A percentile compares a stretch with the other conserved stretches of the same genome.
These are phyloP conservation scores for Pseudisothecium myosuroides DNA, from an alignment of 225 moss, liverwort and hornwort species.

Conservation along the genomic window DNA sequence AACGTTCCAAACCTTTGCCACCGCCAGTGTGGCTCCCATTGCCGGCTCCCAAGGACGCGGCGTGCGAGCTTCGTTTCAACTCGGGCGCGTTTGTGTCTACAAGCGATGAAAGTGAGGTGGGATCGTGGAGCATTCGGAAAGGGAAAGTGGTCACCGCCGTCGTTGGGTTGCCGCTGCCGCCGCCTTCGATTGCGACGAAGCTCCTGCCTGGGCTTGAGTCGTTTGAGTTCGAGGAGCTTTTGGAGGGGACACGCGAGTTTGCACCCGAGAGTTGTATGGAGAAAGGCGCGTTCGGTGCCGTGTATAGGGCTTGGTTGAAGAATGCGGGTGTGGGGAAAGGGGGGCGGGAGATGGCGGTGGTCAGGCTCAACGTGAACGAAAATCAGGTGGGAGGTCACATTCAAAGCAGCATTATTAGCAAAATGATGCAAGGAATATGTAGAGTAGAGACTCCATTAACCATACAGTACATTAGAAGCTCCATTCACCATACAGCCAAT, in stretches of 20 bases:
- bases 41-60: neutral
- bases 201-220: conserved; percentile 20
- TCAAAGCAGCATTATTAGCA: neutral
- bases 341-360: conserved; percentile 11
- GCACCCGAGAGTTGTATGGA: conserved; percentile 28
- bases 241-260: conserved; percentile 3
- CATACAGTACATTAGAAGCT: neutral
- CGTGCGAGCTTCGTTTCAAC: neutral
- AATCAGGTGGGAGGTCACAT: conserved; percentile 6
- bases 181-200: conserved; percentile 22
- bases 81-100: conserved; percentile 5
- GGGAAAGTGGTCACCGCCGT: neutral
- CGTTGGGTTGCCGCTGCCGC: conserved; percentile 20
- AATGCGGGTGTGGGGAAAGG: neutral
- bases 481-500: neutral
- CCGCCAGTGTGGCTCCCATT: neutral
- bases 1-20: conserved; percentile 7
- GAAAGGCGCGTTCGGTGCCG: conserved; percentile 21
- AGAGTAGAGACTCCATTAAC: neutral
- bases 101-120: neutral
- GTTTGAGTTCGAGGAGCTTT: conserved; percentile 12
- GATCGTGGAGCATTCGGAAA: conserved; percentile 27
- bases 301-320: conserved; percentile 15
- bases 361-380: conserved; percentile 9
- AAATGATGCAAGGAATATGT: neutral